phyloP scores from a whole-genome alignment of 73 alveolate genomes.

The Vitrella brassicaformis region DNA sequence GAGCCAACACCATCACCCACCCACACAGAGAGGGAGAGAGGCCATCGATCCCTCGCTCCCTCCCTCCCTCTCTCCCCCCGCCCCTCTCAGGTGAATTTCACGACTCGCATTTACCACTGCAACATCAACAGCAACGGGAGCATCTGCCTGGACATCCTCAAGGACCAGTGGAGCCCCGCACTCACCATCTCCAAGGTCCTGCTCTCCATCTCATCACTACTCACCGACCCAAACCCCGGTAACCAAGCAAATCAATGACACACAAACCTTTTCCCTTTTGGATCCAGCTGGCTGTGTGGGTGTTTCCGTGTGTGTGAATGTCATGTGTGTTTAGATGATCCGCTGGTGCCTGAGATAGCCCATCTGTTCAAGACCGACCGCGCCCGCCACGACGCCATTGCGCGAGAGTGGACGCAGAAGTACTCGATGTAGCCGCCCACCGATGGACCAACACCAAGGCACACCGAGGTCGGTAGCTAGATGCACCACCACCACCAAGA shows the following conservation, averaged over 20 bases:
- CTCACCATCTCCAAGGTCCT: slow-evolving; percentile 82
- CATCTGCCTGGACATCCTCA: slow-evolving; percentile 77
- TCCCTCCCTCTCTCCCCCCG: too few relatives aligned
- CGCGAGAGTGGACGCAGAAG: slow-evolving; percentile 72
- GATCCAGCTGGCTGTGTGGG: too few relatives aligned
- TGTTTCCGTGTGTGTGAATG: too few relatives aligned
- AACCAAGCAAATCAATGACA: too few relatives aligned
- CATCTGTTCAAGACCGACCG: slow-evolving; percentile 50
- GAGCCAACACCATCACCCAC: slow-evolving; percentile 11
- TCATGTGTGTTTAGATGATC: too few relatives aligned
- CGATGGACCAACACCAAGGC: too few relatives aligned
- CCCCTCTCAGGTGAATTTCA: slow-evolving; percentile 44
- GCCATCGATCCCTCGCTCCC: too few relatives aligned
- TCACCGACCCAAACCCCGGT: slow-evolving; percentile 83
- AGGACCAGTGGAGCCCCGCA: slow-evolving; percentile 93
- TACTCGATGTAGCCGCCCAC: slow-evolving; percentile 59
- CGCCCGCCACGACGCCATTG: slow-evolving; percentile 49
- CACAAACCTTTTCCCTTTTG: too few relatives aligned
- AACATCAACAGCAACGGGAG: slow-evolving; percentile 78
- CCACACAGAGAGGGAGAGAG: too few relatives aligned
- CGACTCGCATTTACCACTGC: slow-evolving; percentile 80
- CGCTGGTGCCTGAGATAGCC: slow-evolving; percentile 73
- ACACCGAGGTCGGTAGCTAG: too few relatives aligned
- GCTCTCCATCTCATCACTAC: slow-evolving; percentile 63
- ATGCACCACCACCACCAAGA: too few relatives aligned